A percentile compares a stretch with the other conserved stretches of the same genome.
These are phyloP conservation scores for Aaosphaeria arxii DNA, from an alignment of 2,329 filamentous ascomycete species.

Conservation along the genomic window DNA sequence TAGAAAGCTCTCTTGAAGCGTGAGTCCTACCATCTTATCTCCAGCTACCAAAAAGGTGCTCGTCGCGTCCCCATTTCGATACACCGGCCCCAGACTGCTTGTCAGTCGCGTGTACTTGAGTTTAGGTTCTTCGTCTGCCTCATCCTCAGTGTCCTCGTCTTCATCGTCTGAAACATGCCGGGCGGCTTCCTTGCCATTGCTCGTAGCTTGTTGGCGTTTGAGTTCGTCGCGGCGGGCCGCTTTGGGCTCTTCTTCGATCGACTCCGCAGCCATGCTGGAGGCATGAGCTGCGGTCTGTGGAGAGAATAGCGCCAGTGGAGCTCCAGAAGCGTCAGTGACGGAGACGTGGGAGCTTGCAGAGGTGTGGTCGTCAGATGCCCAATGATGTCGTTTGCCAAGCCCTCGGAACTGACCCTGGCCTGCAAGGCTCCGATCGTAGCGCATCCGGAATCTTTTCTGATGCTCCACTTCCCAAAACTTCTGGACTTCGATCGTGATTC, in stretches of 20 bases:
- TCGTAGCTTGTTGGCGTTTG: conserved; percentile 16
- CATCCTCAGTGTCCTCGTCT: conserved; percentile 69
- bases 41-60: conserved; percentile 86
- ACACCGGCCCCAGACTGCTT: conserved; percentile 72
- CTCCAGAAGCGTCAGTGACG: conserved; percentile 8
- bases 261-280: conserved; percentile 40
- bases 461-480: background rate
- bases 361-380: conserved; percentile 15
- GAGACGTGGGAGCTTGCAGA: conserved; percentile 17
- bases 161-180: conserved; percentile 27
- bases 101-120: conserved; percentile 92
- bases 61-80: conserved; percentile 92
- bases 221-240: conserved; percentile 50
- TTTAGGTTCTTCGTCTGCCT: conserved; percentile 89
- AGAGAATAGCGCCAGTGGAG: conserved; percentile 15
- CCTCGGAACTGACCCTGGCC: conserved; percentile 4
- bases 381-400: conserved; percentile 29
- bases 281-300: conserved; percentile 32
- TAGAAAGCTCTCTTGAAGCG: no score
- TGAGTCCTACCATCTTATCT: conserved; percentile 81
- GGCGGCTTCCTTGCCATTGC: conserved; percentile 16
- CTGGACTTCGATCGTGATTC: no score
- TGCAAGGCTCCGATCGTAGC: conserved; percentile 1
- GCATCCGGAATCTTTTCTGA: background rate
- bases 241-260: conserved; percentile 30